Evolutionary conservation across 1,284 basidiomycete genomes (phyloP).

Genomic region (Tilletia walkeri): DNA sequence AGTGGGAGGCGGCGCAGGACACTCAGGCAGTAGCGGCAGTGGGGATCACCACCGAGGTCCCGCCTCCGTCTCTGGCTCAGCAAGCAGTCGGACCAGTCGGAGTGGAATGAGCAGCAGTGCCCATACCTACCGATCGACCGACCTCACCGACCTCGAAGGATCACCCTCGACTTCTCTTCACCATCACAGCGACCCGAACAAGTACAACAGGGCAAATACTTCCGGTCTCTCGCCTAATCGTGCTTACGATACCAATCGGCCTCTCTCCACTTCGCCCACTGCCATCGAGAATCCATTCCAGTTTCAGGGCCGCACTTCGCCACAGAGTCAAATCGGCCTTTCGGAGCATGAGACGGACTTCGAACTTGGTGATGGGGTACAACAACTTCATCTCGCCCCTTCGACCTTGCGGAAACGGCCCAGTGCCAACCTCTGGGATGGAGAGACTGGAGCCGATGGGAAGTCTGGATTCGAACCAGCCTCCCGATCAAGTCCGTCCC

Average conservation of each 20-base stretch:
- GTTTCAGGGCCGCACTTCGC: neutral
- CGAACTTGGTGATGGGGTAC: slow-evolving; percentile 33
- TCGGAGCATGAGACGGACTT: slow-evolving; percentile 34
- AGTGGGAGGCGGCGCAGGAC: neutral
- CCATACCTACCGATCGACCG: slow-evolving; percentile 27
- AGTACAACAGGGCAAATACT: slow-evolving; percentile 19
- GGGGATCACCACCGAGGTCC: neutral
- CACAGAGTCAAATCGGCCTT: neutral
- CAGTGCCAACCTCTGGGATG: slow-evolving; percentile 32
- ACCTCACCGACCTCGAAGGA: slow-evolving; percentile 37
- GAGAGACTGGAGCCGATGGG: slow-evolving; percentile 14
- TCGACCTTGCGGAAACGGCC: slow-evolving; percentile 30
- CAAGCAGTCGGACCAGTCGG: slow-evolving; percentile 7
- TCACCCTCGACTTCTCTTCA: slow-evolving; percentile 21
- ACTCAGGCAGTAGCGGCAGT: slow-evolving; percentile 13
- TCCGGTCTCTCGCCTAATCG: slow-evolving; percentile 25
- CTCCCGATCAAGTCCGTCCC: slow-evolving; percentile 18
- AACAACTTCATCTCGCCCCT: slow-evolving; percentile 36
- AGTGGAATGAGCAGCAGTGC: slow-evolving; percentile 65
- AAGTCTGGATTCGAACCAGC: slow-evolving; percentile 6
- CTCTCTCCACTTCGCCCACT: slow-evolving; percentile 12
- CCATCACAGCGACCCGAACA: slow-evolving; percentile 14
- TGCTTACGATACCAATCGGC: slow-evolving; percentile 22
- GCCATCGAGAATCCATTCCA: neutral
- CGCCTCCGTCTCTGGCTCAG: neutral